Evolutionary conservation across 441 rosid species (phyloP), one percentile per base, ranked within the genome.

Genomic region (Codiaeum variegatum): DNA sequence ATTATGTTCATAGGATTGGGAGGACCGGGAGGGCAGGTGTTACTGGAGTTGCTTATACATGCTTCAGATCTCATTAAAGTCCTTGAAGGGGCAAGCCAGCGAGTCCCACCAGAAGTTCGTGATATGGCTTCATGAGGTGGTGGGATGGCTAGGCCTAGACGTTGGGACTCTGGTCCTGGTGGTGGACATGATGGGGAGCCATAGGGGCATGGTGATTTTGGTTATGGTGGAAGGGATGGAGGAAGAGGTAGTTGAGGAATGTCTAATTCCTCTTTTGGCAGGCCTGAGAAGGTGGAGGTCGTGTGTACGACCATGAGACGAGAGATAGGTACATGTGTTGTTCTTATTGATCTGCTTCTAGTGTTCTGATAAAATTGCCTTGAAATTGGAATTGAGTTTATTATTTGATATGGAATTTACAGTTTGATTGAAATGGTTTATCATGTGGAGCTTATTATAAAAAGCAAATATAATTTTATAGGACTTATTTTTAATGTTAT

Each of bases 11-110:
- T 69, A 92, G 98, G 73, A 94, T 94, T 78, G 98, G 98, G 71
- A 90, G 99, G 86, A 94, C 98, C 36, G 99, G 99, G 63, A 85
- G 99, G 81, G 98, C 99, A 26, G 98, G 99, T 78, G 99, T 97
- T 67, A 94, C 96, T 44, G 99, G 99, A 46, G 84, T 94, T 76
- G 79, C 97, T 0, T 88, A 88, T 82, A 94, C 99, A 5, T 77
- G 99, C 99, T 44, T 78, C 87, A 18, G 99, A 93, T 70, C 93
- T 95, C 69, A 85, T 95, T 54, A 95, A 93, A 83, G 83, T 95
- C 70, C 76, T 95, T 75, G 97, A 95, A 85, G 99, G 97, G 74
- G 97, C 99, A 73, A 89, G 85, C 81, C 99, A 93, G 81, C 78
- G 66, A 63, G 97, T 93, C 65, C 95, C 99, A 54, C 82, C 91